Base-by-base conservation (phyloP, 2,329 filamentous ascomycete genomes). In the Cladosporium austrohemisphaericum region DNA sequence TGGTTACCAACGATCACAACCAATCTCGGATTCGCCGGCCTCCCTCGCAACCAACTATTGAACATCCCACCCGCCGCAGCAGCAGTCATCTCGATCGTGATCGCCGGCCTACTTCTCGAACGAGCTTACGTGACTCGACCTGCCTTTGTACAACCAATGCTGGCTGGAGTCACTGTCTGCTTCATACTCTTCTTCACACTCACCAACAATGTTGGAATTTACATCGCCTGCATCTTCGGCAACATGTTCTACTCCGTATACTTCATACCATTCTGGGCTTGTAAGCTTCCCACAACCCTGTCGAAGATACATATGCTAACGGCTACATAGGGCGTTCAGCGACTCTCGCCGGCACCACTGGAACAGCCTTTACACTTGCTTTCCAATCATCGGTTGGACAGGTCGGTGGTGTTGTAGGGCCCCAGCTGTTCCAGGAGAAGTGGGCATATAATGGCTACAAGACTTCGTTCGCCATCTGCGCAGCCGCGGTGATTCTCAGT, bases 191-290 rank as follows among this genome's bases (percentile, higher is more conserved):
- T 76, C 38, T 64, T 70, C 14, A 67, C 68, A 3, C 66, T 71
- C 11, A 56, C 53, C 13, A 65, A 64, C 29, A 61, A 64, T n/a
- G 59, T 65, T 9, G 71, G 67, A 0, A 68, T 73, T 6, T 77
- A 76, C 54, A 60, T 69, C 2, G 68, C 70, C 4, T 72, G 71
- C 51, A 66, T 71, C 5, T 65, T 77, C 10, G 71, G 43, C 31
- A 70, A 65, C 0, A 63, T 71, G 44, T 73, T 74, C 49, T 75
- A 74, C 51, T 62, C 63, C 7, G 57, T 64, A 3, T 73, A 71
- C 49, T 73, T 74, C 50, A 71, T 75, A 11, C 68, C 72, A 0
- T 73, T 74, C 53, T 75, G 71, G 71, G 67, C 66, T 28, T 52
- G 70, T 35, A 37, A 28, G 33, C 28, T 14, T 11, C 14, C 9